Base-by-base conservation (phyloP, 1,284 basidiomycete species). In the Vanrija humicola region DNA sequence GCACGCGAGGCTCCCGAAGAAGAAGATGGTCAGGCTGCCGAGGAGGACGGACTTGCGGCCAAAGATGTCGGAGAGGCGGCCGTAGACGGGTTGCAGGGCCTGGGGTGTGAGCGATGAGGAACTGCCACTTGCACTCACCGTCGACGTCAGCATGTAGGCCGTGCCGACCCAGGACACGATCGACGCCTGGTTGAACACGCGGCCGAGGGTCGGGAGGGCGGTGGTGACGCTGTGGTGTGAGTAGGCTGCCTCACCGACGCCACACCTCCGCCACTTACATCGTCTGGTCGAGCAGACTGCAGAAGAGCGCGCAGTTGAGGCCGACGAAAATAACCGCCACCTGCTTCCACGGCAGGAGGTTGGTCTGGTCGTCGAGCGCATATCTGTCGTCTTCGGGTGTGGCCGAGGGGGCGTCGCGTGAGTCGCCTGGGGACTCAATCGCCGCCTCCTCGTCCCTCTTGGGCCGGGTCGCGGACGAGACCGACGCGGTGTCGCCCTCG, bases 21-120 rank as follows among this genome's bases (percentile, higher is more conserved):
- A 81, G 68, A 84, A 84, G 40, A 87, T 74, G 14, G 72, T 66
- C 79, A 88, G 83, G 2, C 81, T 50, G 16, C 43, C 56, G 18
- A 64, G 58, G 14, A 63, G 52, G 0, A 83, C 82, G 16, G 73
- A 72, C 68, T 89, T 88, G 38, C 87, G 79, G 10, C 87, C 88
- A 61, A 87, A 88, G 38, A 86, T 87, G 61, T 89, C 87, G 79
- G 84, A 75, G 18, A 87, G 82, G 8, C 85, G 81, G 39, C 86
- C 86, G 67, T 86, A 82, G 1, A 81, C 68, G 1, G 71, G 79
- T 62, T 87, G 86, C 61, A 86, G 84, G 3, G 59, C 58, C 38
- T 40, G 38, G 9, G n/a, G n/a, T n/a, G n/a, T n/a, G n/a, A n/a
- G n/a, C n/a, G n/a, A n/a, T n/a, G n/a, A n/a, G n/a, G n/a, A n/a